phyloP scores from a whole-genome alignment of 2,329 filamentous ascomycete genomes.

The Bipolaris cookei region DNA sequence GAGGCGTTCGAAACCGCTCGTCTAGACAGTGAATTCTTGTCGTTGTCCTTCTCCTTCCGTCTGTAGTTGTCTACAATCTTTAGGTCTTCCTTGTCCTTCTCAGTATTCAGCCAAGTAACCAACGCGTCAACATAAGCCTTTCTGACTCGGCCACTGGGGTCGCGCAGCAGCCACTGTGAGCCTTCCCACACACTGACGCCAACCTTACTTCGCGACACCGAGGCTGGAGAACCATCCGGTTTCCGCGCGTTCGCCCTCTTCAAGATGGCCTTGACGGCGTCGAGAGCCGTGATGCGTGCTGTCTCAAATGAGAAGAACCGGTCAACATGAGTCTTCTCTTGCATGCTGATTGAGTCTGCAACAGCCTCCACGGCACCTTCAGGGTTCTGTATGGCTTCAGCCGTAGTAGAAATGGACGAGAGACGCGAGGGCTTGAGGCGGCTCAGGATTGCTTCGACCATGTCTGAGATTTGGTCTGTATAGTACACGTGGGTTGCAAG shows the following conservation, averaged over 20 bases:
- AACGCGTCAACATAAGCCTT: constrained; percentile 86
- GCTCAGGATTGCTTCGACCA: constrained; percentile 80
- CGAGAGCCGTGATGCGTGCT: constrained; percentile 70
- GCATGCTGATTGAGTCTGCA: constrained; percentile 56
- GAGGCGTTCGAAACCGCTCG: constrained; percentile 74
- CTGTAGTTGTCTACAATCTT: constrained; percentile 64
- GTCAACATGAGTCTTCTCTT: constrained; percentile 60
- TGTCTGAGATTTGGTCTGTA: constrained; percentile 92
- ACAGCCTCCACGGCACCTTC: constrained; percentile 56
- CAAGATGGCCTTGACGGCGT: constrained; percentile 81
- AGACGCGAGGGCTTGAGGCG: constrained; percentile 72
- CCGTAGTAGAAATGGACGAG: constrained; percentile 53
- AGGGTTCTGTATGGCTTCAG: constrained; percentile 60
- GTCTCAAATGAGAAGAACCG: constrained; percentile 69
- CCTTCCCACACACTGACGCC: constrained; percentile 90
- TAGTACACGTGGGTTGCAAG: constrained; percentile 96
- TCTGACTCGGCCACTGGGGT: constrained; percentile 77
- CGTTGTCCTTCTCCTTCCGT: constrained; percentile 51
- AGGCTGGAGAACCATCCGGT: constrained; percentile 51
- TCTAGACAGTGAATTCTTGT: constrained; percentile 56
- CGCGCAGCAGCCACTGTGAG: constrained; percentile 90
- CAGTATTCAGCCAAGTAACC: constrained; percentile 81
- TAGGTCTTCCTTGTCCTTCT: constrained; percentile 72
- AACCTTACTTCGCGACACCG: constrained; percentile 74
- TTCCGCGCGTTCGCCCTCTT: constrained; percentile 71